Percentiles rank a stretch among this genome's conserved stretches.
phyloP scores from a whole-genome alignment of 495 filamentous ascomycete genomes.

The Neurospora sp. region DNA sequence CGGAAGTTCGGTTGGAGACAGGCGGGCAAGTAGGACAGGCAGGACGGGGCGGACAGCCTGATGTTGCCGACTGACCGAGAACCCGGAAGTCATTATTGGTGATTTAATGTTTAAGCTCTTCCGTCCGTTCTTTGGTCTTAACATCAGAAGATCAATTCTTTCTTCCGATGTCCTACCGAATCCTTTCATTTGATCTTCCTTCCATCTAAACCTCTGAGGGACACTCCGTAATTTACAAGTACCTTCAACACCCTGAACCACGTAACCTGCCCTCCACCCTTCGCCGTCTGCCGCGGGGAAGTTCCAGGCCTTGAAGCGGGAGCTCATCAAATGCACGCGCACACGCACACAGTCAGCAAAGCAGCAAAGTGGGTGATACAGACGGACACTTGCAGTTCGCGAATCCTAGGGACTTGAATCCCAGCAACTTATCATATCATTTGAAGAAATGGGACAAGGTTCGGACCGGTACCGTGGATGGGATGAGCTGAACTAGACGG shows the following conservation, averaged over 20 bases:
- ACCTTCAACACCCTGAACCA: background rate
- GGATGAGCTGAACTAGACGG: background rate
- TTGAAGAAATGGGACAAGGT: background rate
- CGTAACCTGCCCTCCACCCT: no score
- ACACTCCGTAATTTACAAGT: background rate
- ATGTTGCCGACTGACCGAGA: background rate
- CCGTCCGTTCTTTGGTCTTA: background rate
- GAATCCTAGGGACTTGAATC: background rate
- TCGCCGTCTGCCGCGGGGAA: background rate
- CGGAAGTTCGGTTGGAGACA: background rate
- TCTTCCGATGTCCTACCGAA: background rate
- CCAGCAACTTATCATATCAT: background rate
- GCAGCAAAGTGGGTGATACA: background rate
- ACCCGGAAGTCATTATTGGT: background rate
- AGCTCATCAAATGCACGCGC: background rate
- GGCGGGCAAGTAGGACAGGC: background rate
- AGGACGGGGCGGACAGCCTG: background rate
- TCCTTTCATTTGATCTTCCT: no score
- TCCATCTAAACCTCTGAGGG: background rate
- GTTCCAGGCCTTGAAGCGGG: background rate
- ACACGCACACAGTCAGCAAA: background rate
- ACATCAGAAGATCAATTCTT: background rate
- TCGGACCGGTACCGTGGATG: background rate
- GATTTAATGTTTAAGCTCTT: background rate
- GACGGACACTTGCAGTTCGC: background rate